Evolutionary conservation across 176 grass and related monocot species (phyloP), one percentile per base, ranked within the genome.

Genomic region (Aegilops tauschii): DNA sequence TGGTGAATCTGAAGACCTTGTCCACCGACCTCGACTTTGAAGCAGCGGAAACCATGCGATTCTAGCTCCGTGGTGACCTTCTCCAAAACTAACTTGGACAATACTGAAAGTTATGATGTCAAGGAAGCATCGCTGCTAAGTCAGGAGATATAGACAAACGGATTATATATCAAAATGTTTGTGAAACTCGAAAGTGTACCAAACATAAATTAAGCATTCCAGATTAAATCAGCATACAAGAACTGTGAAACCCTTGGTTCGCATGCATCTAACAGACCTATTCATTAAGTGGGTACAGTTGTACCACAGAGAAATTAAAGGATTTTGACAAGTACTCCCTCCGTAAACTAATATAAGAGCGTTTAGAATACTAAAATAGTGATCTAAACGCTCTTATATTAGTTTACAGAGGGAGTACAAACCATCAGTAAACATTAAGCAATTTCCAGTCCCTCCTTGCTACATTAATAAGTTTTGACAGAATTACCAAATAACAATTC

Each of bases 1-100:
- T 42, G 80, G 23, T 52, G 80, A 66, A 96, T 73, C 86, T 98
- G 86, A 28, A 98, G 84, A 39, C 96, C 96, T 84, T 27, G 76
- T 45, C 96, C 96, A 85, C 96, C 96, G 62, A 91, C 96, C 82
- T 90, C 84, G 34, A 90, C 93, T 87, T 83, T 90, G 40, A 96
- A 98, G 87, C 92, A 94, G 61, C 82, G 76, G 79, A 91, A 98
- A 68, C 92, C 92, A 28, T 84, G 79, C 32, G 85, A 89, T 63
- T 92, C 88, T 1, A 98, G 88, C 76, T 98, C 92, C n/a, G 58
- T n/a, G 28, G 85, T 82, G 10, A 94, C 85, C 61, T 96, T 94
- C 21, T 96, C 84, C 62, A 83, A 36, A 73, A 92, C 88, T 27
- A 78, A 72, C 50, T 29, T 83, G 13, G 93, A 50, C 12, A 84